These are phyloP conservation scores for Aspergillus viridinutans DNA, from an alignment of 2,329 filamentous ascomycete genomes.

Conservation along the genomic window DNA sequence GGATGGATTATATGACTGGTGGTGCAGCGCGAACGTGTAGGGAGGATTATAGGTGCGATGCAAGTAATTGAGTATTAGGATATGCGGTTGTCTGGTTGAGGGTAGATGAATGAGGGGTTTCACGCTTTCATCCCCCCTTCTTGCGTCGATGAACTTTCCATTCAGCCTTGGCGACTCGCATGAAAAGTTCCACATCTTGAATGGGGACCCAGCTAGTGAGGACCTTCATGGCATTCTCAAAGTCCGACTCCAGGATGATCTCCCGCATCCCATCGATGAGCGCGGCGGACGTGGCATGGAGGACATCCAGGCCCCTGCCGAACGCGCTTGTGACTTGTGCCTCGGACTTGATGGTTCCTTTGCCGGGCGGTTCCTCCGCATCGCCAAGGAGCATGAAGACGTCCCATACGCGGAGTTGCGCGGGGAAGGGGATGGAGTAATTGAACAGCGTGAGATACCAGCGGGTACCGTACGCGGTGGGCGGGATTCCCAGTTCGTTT, in stretches of 20 bases:
- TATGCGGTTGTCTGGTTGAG: not conserved
- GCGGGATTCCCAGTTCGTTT: slow-evolving; percentile 71
- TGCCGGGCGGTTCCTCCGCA: slow-evolving; percentile 44
- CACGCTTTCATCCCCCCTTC: slow-evolving; percentile 16
- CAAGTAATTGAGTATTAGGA: not conserved
- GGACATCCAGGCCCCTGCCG: slow-evolving; percentile 70
- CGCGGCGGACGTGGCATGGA: slow-evolving; percentile 86
- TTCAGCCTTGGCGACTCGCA: slow-evolving; percentile 83
- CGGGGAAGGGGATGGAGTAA: slow-evolving; percentile 88
- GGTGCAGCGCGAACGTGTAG: not conserved
- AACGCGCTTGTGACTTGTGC: slow-evolving; percentile 37
- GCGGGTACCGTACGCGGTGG: slow-evolving; percentile 89
- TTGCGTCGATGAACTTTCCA: slow-evolving; percentile 66
- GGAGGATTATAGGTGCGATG: not conserved
- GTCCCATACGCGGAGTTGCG: slow-evolving; percentile 95
- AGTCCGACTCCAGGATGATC: slow-evolving; percentile 85
- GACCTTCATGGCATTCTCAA: slow-evolving; percentile 97
- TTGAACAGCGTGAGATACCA: slow-evolving; percentile 99
- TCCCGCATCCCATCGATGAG: slow-evolving; percentile 87
- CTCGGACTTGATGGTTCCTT: slow-evolving; percentile 23
- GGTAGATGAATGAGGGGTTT: not conserved
- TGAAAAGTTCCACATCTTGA: slow-evolving; percentile 87
- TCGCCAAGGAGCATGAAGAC: slow-evolving; percentile 94
- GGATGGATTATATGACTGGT: not conserved
- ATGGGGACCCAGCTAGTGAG: slow-evolving; percentile 91